Conservation (phyloP, 1,284 basidiomycete species). For the Leucoagaricus sp. region DNA sequence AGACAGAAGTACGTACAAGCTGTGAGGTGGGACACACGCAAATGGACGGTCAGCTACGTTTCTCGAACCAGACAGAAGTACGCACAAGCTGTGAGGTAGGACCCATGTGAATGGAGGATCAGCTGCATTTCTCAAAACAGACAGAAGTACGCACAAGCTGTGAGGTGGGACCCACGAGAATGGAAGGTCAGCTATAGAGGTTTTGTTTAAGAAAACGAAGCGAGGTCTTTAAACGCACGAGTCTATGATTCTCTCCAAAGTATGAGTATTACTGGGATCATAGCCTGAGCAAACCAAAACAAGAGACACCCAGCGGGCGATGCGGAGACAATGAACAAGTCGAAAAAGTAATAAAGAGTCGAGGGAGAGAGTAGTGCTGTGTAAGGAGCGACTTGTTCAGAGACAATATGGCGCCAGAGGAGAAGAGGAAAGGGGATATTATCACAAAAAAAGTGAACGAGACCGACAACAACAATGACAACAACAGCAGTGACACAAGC, state of each 20-base stretch:
- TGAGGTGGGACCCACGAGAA: too few species aligned
- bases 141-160: too few species aligned
- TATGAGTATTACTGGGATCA: conserved; percentile 24
- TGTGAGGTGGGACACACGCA: too few species aligned
- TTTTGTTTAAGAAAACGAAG: conserved; percentile 9
- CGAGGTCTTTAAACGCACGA: conserved; percentile 14
- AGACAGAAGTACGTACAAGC: too few species aligned
- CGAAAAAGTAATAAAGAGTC: background rate
- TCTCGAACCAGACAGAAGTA: too few species aligned
- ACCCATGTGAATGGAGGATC: too few species aligned
- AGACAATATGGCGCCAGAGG: background rate
- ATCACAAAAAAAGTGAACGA: conserved; percentile 15
- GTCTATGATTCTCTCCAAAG: conserved; percentile 15
- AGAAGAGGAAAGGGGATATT: conserved; percentile 1
- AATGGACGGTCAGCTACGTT: too few species aligned
- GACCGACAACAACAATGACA: background rate
- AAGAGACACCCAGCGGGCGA: background rate
- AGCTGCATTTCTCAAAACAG: too few species aligned
- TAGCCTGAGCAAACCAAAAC: conserved; percentile 21
- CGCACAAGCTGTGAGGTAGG: too few species aligned
- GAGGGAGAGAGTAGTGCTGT: background rate
- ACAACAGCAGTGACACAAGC: background rate
- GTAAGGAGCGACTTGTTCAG: background rate
- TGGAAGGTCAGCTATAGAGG: conserved; percentile 12
- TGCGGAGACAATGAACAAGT: background rate